phyloP scores from a whole-genome alignment of 768 basidiomycete genomes.

The Boletus rubropictus region DNA sequence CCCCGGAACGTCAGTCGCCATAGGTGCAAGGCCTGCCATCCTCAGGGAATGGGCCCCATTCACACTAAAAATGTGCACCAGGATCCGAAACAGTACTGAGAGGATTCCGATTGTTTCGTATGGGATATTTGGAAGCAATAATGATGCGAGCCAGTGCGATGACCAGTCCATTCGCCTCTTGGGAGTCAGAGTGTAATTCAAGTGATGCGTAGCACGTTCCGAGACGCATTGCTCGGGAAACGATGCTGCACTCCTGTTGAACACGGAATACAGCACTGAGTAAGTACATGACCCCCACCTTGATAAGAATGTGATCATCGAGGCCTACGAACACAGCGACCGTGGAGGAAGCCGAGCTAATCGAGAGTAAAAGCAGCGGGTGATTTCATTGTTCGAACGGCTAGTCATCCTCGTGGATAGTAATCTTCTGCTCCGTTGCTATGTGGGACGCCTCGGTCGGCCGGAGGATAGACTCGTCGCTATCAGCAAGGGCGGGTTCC shows the following conservation, averaged over 20 bases:
- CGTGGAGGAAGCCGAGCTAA: background rate
- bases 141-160: background rate
- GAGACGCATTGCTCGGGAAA: background rate
- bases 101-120: background rate
- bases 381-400: background rate
- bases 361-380: background rate
- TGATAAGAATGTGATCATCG: background rate
- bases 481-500: background rate
- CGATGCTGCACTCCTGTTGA: background rate
- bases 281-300: constrained; percentile 9
- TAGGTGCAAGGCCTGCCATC: no score
- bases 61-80: no score
- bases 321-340: background rate
- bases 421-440: constrained; percentile 36
- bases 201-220: background rate
- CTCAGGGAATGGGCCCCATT: no score
- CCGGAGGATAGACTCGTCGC: constrained; percentile 3
- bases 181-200: background rate
- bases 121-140: no score
- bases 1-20: no score
- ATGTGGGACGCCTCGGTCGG: constrained; percentile 15
- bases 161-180: background rate
- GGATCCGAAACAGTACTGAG: no score
- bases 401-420: constrained; percentile 50
- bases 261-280: constrained; percentile 1